Evolutionary conservation across 495 filamentous ascomycete genomes (phyloP), one percentile per base, ranked within the genome.

Genomic region (Neurospora sp.): DNA sequence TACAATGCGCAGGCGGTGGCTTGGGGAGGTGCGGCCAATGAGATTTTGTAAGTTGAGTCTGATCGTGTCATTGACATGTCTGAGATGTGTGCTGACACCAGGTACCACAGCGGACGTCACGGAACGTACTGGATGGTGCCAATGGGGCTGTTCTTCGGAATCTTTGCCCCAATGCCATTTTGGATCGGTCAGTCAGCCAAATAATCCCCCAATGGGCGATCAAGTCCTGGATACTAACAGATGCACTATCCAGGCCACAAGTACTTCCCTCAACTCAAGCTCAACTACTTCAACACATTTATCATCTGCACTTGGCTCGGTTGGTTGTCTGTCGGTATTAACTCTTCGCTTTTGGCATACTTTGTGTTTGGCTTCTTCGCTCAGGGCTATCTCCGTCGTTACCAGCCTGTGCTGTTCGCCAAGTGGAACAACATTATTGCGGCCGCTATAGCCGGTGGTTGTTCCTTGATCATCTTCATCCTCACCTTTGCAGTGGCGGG

Each of bases 401-500:
- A 83, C 44, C 42, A 76, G 1, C 86, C 87, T 0, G 71, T 76
- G 0, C 78, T 85, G 27, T 89, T 87, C 78, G 83, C 85, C 75
- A 85, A 88, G 74, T 89, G 87, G 73, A 87, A 86, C 53, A 88
- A 87, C 69, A 79, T 88, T 1, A 75, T 88, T 6, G 82, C 83
- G 0, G 87, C 83, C 0, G 87, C 86, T 8, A 76, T 89, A 53
- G 86, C 88, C 71, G 87, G 87, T 47, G 87, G 83, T 7, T 84
- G 81, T 59, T 80, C 84, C 68, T 80, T 84, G 9, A 78, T 88
- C 0, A 78, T 89, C 3, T 89, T 89, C 72, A 83, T 89, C 22
- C 80, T 89, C 6, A 84, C 83, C 3, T 89, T 89, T 78, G 86
- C 87, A 0, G 85, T 89, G 0, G 82, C 85, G 27, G 87, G 87